phyloP scores from a whole-genome alignment of 805 yeast species.

The Jamesozyma jinghongensis region DNA sequence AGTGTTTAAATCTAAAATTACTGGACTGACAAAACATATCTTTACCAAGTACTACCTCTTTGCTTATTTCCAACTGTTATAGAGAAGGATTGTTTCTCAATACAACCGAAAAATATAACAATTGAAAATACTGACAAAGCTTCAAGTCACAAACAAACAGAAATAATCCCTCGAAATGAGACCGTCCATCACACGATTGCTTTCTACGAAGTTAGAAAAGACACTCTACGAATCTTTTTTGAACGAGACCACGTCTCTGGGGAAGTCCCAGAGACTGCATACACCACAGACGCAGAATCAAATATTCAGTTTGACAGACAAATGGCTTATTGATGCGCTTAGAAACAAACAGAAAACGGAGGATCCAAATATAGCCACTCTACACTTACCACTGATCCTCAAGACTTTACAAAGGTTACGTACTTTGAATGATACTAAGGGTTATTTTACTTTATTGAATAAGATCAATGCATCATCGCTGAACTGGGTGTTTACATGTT shows the following conservation, averaged over 20 bases:
- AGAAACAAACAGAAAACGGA: not conserved
- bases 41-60: no score
- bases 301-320: conserved; percentile 10
- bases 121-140: not conserved
- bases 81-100: no score
- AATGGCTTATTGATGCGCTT: conserved; percentile 17
- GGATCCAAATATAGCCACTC: not conserved
- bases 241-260: conserved; percentile 1
- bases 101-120: not conserved
- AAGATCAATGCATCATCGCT: conserved; percentile 14
- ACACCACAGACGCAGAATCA: not conserved
- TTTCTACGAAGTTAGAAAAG: conserved; percentile 2
- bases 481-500: conserved; percentile 12
- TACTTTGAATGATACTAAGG: conserved; percentile 8
- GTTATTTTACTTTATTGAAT: conserved; percentile 19
- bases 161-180: no score
- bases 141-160: no score
- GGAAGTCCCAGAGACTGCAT: conserved; percentile 1
- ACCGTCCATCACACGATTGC: not conserved
- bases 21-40: no score
- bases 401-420: conserved; percentile 20
- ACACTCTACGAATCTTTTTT: conserved; percentile 1
- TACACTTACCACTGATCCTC: conserved; percentile 11
- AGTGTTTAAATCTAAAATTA: no score
- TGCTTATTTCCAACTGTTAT: no score